A percentile compares a stretch with the other conserved stretches of the same genome.
These are phyloP conservation scores for Chenopodium formosanum DNA, from an alignment of 148 eudicot genomes.

Conservation along the genomic window DNA sequence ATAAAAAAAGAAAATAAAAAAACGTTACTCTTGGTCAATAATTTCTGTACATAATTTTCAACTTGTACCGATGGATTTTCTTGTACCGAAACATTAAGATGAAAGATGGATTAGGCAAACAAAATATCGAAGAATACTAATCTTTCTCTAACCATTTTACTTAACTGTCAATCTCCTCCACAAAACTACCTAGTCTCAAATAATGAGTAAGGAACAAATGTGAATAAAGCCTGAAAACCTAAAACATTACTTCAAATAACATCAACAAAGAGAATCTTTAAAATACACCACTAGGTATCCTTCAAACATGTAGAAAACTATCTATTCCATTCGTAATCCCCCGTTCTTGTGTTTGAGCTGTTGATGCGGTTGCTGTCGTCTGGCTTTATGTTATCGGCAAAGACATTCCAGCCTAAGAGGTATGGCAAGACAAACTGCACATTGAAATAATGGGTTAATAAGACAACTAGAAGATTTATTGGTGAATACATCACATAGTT, in stretches of 20 bases:
- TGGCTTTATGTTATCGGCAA: slow-evolving; percentile 58
- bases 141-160: neutral
- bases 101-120: too few species aligned
- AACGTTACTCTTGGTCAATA: too few species aligned
- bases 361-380: slow-evolving; percentile 46
- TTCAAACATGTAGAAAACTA: slow-evolving; percentile 23
- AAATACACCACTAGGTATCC: neutral
- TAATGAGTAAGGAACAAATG: neutral
- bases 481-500: neutral
- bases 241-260: neutral
- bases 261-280: neutral
- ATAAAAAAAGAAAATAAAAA: too few species aligned
- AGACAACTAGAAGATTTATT: neutral
- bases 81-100: too few species aligned
- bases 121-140: neutral
- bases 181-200: slow-evolving; percentile 20
- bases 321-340: slow-evolving; percentile 84
- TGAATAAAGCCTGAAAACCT: neutral
- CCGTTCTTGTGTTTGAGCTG: slow-evolving; percentile 44
- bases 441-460: slow-evolving; percentile 8
- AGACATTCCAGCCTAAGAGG: slow-evolving; percentile 84
- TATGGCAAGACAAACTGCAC: slow-evolving; percentile 84
- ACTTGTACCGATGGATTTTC: too few species aligned
- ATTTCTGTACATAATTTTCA: too few species aligned
- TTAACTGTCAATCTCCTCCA: neutral